phyloP scores from a whole-genome alignment of 441 rosid species.

The Gossypium gossypioides region DNA sequence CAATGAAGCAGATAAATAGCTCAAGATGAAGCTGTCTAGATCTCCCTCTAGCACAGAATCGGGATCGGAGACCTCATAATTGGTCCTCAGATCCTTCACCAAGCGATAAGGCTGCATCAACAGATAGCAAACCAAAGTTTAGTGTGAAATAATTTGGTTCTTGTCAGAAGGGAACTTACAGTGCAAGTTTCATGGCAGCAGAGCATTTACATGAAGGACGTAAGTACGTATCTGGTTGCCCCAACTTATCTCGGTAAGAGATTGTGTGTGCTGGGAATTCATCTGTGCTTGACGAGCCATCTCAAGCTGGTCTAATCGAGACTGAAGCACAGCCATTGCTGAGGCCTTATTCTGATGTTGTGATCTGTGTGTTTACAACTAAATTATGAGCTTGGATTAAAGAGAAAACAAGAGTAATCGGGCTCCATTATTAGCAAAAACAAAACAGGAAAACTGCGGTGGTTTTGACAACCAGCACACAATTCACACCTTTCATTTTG shows the following conservation, averaged over 20 bases:
- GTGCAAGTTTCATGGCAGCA: background rate
- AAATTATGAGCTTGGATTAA: background rate
- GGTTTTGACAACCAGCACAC: background rate
- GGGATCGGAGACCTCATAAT: constrained; percentile 78
- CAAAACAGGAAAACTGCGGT: background rate
- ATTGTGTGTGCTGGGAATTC: constrained; percentile 87
- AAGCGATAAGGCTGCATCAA: constrained; percentile 70
- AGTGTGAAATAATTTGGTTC: background rate
- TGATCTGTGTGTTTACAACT: constrained; percentile 36
- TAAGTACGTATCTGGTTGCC: constrained; percentile 89
- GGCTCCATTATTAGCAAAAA: background rate
- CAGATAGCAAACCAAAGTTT: background rate
- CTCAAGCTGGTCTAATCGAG: constrained; percentile 85
- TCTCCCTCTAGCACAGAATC: constrained; percentile 91
- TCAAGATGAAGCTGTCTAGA: constrained; percentile 21
- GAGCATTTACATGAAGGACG: constrained; percentile 66
- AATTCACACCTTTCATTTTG: constrained; percentile 71
- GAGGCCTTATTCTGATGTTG: constrained; percentile 90
- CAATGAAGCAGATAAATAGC: constrained; percentile 65
- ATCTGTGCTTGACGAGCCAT: constrained; percentile 82
- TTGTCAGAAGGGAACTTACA: background rate
- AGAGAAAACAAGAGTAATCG: background rate
- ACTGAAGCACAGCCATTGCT: constrained; percentile 95
- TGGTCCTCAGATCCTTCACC: constrained; percentile 93
- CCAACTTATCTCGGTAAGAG: constrained; percentile 85